Percentiles rank a stretch among this genome's conserved stretches.
Conservation (phyloP, 345 rosid species). For the Erucastrum elatum region DNA sequence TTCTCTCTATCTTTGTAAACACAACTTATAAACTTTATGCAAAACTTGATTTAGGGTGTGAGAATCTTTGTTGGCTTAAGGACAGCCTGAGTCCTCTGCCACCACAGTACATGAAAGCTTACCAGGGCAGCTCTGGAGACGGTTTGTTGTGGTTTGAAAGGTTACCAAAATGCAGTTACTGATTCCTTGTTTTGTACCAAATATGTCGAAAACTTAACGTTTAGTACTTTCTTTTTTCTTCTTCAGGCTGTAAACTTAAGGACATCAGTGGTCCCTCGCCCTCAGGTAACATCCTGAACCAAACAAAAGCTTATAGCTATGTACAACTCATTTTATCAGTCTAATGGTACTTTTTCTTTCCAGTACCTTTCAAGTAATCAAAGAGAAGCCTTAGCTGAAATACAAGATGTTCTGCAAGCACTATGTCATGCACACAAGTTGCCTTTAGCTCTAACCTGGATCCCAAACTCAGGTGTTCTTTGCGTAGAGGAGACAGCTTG, state of each 20-base stretch:
- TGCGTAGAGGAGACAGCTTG: slow-evolving; percentile 75
- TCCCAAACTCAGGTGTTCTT: slow-evolving; percentile 52
- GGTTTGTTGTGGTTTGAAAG: slow-evolving; percentile 36
- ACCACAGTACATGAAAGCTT: slow-evolving; percentile 34
- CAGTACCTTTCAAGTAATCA: slow-evolving; percentile 78
- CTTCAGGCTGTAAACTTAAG: slow-evolving; percentile 83
- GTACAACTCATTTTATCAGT: background rate
- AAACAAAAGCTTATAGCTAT: background rate
- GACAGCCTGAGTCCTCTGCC: slow-evolving; percentile 26
- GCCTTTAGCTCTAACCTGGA: slow-evolving; percentile 87
- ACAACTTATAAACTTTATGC: slow-evolving; percentile 5
- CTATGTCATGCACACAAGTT: slow-evolving; percentile 86
- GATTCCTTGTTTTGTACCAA: slow-evolving; percentile 10
- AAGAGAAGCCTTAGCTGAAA: slow-evolving; percentile 77
- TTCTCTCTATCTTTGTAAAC: background rate
- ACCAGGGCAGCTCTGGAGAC: slow-evolving; percentile 21
- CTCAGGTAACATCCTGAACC: slow-evolving; percentile 32
- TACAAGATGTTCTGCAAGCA: slow-evolving; percentile 78
- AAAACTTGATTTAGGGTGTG: slow-evolving; percentile 35
- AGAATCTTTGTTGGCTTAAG: slow-evolving; percentile 33
- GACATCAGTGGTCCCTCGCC: slow-evolving; percentile 56
- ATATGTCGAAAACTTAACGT: background rate
- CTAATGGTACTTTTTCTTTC: slow-evolving; percentile 20
- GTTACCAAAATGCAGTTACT: slow-evolving; percentile 29
- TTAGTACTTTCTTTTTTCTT: slow-evolving; percentile 9